Percentiles rank a stretch among this genome's conserved stretches.
phyloP scores from a whole-genome alignment of 345 rosid species.

The Clarkia xantiana region DNA sequence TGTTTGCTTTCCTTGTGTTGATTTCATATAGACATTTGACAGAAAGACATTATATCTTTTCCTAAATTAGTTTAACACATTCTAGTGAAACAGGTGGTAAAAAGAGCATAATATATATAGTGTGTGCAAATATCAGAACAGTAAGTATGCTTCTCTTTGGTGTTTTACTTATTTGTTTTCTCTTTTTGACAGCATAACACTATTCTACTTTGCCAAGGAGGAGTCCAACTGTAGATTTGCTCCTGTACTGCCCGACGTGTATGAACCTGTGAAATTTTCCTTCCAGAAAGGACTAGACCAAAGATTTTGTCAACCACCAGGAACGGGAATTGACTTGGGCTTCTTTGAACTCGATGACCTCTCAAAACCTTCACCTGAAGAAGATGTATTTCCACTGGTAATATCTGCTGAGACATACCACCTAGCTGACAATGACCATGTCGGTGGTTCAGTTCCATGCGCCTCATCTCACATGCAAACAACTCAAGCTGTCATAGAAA shows the following conservation, averaged over 20 bases:
- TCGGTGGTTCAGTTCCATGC: conserved; percentile 17
- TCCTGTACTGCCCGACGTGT: conserved; percentile 56
- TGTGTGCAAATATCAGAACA: too few species aligned
- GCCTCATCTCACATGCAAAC: conserved; percentile 50
- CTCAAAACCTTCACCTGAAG: conserved; percentile 48
- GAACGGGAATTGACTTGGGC: conserved; percentile 75
- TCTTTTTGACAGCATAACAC: conserved; percentile 41
- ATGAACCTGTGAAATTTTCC: conserved; percentile 38
- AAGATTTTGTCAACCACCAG: conserved; percentile 62
- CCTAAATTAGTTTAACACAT: too few species aligned
- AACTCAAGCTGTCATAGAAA: conserved; percentile 62
- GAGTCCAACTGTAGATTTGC: conserved; percentile 52
- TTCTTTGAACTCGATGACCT: conserved; percentile 72
- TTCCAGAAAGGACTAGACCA: conserved; percentile 60
- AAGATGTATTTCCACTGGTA: conserved; percentile 73
- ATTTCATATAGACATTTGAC: too few species aligned
- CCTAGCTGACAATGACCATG: conserved; percentile 14
- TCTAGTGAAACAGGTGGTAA: too few species aligned
- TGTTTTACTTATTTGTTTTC: background rate
- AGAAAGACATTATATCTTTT: too few species aligned
- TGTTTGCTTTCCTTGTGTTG: too few species aligned
- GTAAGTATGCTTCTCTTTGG: background rate
- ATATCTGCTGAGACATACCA: conserved; percentile 53
- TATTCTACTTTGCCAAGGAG: conserved; percentile 73
- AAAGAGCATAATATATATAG: too few species aligned